Conservation (phyloP, 768 basidiomycete species). For the Ramaria sp. region DNA sequence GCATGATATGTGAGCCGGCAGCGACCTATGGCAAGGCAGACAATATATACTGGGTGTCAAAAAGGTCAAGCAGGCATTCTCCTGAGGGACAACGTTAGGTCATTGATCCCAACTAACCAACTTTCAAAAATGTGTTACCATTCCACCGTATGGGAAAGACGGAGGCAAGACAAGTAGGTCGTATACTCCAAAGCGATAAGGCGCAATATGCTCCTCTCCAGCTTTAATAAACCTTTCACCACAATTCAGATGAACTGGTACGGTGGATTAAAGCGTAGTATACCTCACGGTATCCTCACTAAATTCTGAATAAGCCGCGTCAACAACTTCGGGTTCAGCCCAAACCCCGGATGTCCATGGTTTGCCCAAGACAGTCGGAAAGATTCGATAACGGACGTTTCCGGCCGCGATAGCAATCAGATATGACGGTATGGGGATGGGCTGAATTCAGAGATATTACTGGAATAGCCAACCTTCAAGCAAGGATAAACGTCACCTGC, state of each 20-base stretch:
- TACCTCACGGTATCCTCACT: slow-evolving; percentile 74
- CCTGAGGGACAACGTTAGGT: slow-evolving; percentile 31
- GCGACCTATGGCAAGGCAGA: neutral
- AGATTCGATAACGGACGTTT: slow-evolving; percentile 63
- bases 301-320: slow-evolving; percentile 79
- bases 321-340: slow-evolving; percentile 80
- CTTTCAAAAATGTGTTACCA: slow-evolving; percentile 33
- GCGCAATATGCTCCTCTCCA: slow-evolving; percentile 63
- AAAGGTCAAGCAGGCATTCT: slow-evolving; percentile 85
- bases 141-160: slow-evolving; percentile 88
- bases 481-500: slow-evolving; percentile 37
- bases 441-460: slow-evolving; percentile 31
- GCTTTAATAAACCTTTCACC: slow-evolving; percentile 54
- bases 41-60: slow-evolving; percentile 64
- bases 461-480: neutral
- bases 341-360: slow-evolving; percentile 81
- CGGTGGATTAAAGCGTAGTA: neutral
- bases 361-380: slow-evolving; percentile 47
- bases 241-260: neutral
- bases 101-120: neutral
- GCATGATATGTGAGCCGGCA: neutral
- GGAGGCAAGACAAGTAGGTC: slow-evolving; percentile 84
- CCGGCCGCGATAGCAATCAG: slow-evolving; percentile 88
- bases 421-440: slow-evolving; percentile 80
- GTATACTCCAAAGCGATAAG: slow-evolving; percentile 81